These are phyloP conservation scores for Fusarium piperis DNA, from an alignment of 2,329 filamentous ascomycete genomes.

Conservation along the genomic window DNA sequence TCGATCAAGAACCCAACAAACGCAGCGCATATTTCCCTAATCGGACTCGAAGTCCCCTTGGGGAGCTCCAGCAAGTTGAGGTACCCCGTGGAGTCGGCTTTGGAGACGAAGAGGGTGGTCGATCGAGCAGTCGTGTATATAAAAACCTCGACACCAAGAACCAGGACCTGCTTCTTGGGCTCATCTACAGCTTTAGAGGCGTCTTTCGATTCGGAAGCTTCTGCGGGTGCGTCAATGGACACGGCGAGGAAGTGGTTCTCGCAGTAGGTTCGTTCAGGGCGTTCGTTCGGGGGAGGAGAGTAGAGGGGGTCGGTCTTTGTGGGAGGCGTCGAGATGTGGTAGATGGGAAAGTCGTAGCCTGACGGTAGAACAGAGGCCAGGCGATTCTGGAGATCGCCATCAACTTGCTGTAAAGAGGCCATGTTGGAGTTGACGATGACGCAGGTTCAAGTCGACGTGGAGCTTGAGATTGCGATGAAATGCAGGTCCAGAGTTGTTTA, in stretches of 20 bases:
- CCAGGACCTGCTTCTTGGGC: conserved; percentile 64
- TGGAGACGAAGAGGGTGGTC: conserved; percentile 93
- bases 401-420: conserved; percentile 2
- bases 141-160: conserved; percentile 87
- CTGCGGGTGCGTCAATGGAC: conserved; percentile 52
- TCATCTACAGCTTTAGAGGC: conserved; percentile 38
- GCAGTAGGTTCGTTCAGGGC: conserved; percentile 81
- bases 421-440: conserved; percentile 16
- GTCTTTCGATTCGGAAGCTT: conserved; percentile 25
- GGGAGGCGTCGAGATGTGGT: conserved; percentile 89
- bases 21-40: conserved; percentile 76
- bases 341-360: conserved; percentile 70
- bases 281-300: conserved; percentile 76
- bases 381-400: conserved; percentile 22
- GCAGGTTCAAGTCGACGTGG: background rate
- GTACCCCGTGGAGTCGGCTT: conserved; percentile 96
- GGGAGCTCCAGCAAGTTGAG: conserved; percentile 73
- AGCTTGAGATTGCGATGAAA: background rate
- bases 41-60: conserved; percentile 73
- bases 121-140: conserved; percentile 84
- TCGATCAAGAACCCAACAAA: conserved; percentile 82
- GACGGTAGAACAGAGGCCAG: conserved; percentile 64
- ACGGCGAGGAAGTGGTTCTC: conserved; percentile 80
- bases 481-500: conserved; percentile 11
- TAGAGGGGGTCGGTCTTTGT: conserved; percentile 79